Base-by-base conservation (phyloP, 2,329 filamentous ascomycete species). In the Colletotrichum karsti region DNA sequence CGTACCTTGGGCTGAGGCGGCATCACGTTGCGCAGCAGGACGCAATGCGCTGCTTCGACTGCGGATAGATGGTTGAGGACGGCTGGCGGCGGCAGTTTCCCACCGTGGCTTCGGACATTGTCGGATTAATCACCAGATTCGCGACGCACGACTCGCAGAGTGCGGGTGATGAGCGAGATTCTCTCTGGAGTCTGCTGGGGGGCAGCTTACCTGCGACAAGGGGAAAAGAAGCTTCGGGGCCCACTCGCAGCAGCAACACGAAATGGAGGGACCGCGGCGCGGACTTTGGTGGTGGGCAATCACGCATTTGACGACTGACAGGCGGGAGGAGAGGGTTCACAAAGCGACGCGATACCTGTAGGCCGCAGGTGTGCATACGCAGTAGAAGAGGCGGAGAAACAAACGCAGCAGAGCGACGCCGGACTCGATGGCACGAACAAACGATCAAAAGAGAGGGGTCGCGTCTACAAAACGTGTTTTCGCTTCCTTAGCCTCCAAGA, bases 401-500 rank as follows among this genome's bases (percentile, higher is more conserved):
- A 65, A 33, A 58, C 53, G 30, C 28, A 63, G 53, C 51, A 63
- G 35, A 63, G 26, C 42, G 42, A 44, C 42, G 26, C 46, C 51
- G 55, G 46, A 46, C 46, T 63, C 39, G 18, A n/a, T 30, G 6
- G 18, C 22, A 37, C 24, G 26, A 42, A 35, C 22, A 33, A 67
- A 37, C 30, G 42, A 37, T 63, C 54, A 50, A 48, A 28, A 35
- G 42, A 35, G 57, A 51, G 41, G 42, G 51, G 57, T 46, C 56
- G 26, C 20, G 61, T 64, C 54, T 58, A 54, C 55, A 48, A 22
- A 26, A 18, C 26, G 46, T 66, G 63, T 55, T 61, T 55, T 46
- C 56, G 63, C 50, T 61, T 55, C 56, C 56, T 46, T 66, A 66
- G 30, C 59, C 63, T 62, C 57, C 18, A 33, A 60, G 6, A 58